phyloP scores from a whole-genome alignment of 768 basidiomycete species.

The Amanita phalloides region DNA sequence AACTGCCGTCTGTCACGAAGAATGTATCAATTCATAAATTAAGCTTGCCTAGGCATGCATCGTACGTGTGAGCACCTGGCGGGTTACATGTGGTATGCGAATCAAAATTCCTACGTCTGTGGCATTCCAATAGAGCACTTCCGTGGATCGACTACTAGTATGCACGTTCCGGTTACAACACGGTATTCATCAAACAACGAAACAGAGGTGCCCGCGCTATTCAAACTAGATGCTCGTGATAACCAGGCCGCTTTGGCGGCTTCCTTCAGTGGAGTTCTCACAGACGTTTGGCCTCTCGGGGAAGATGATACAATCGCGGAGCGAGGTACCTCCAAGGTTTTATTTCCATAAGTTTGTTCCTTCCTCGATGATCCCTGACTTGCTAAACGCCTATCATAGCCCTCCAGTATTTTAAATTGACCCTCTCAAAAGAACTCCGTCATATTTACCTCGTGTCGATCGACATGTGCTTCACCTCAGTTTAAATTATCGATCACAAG shows the following conservation, averaged over 20 bases:
- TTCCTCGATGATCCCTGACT: background rate
- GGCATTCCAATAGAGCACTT: background rate
- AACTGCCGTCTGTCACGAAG: background rate
- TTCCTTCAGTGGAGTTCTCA: too few relatives aligned
- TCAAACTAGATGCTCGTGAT: too few relatives aligned
- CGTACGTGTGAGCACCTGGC: background rate
- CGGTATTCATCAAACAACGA: too few relatives aligned
- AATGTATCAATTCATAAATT: background rate
- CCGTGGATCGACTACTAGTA: background rate
- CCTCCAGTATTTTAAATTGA: background rate
- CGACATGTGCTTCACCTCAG: background rate
- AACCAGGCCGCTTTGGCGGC: too few relatives aligned
- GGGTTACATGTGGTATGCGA: background rate
- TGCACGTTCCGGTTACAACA: too few relatives aligned
- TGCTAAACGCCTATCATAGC: slow-evolving; percentile 1
- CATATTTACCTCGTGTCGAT: background rate
- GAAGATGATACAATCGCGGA: too few relatives aligned
- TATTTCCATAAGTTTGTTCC: background rate
- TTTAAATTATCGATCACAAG: background rate
- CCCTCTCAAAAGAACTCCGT: background rate
- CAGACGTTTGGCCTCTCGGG: too few relatives aligned
- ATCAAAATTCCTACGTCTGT: background rate
- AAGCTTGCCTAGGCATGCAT: background rate
- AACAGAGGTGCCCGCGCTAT: too few relatives aligned
- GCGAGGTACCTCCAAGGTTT: too few relatives aligned